Evolutionary conservation across 78 protist genomes (phyloP).

Genomic region (Cavenderia fasciculata): DNA sequence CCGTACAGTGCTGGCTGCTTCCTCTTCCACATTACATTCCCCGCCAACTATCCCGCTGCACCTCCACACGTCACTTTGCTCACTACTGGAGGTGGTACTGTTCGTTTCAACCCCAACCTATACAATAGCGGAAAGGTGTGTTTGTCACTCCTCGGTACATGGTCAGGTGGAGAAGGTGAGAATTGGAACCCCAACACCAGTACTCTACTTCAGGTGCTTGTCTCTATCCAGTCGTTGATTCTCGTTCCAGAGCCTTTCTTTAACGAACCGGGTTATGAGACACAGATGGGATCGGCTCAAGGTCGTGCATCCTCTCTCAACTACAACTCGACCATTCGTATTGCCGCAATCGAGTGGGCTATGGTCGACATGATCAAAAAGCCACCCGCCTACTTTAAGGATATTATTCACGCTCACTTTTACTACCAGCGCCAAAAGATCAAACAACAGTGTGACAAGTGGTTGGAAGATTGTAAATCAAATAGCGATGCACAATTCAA

Average conservation of each 20-base stretch:
- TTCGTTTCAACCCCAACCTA: constrained; percentile 93
- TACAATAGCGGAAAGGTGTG: constrained; percentile 78
- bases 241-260: constrained; percentile 86
- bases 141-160: constrained; percentile 89
- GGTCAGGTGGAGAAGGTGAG: constrained; percentile 87
- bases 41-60: constrained; percentile 73
- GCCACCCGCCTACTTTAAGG: constrained; percentile 70
- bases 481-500: constrained; percentile 10
- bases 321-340: constrained; percentile 74
- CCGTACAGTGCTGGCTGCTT: constrained; percentile 77
- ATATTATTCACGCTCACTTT: constrained; percentile 68
- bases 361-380: constrained; percentile 71
- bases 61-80: constrained; percentile 82
- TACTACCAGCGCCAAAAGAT: constrained; percentile 34
- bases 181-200: constrained; percentile 83
- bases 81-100: constrained; percentile 90
- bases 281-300: constrained; percentile 54
- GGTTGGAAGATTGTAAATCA: constrained; percentile 33
- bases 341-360: constrained; percentile 67
- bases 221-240: constrained; percentile 90
- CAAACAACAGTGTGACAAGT: constrained; percentile 45
- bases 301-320: constrained; percentile 14
- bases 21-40: constrained; percentile 73
- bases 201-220: constrained; percentile 85
- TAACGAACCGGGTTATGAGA: constrained; percentile 93